These are phyloP conservation scores for Dendrobium nobile DNA, from an alignment of 106 monocot species.

Conservation along the genomic window DNA sequence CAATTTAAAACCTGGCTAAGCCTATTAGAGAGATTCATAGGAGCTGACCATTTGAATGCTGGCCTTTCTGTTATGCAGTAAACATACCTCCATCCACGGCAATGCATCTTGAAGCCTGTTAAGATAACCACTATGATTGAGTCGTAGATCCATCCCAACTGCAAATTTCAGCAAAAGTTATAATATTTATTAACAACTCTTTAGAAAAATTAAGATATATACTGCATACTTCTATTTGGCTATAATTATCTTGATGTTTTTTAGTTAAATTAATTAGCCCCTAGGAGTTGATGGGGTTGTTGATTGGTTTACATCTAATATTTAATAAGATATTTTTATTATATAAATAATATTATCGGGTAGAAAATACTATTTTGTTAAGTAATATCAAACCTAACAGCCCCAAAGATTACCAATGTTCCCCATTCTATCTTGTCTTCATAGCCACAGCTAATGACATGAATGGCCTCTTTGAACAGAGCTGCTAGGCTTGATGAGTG, in stretches of 20 bases:
- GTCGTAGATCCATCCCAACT: constrained; percentile 97
- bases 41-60: constrained; percentile 92
- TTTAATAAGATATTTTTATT: too few relatives aligned
- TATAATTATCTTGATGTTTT: too few relatives aligned
- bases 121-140: constrained; percentile 93
- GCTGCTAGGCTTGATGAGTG: constrained; percentile 84
- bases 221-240: too few relatives aligned
- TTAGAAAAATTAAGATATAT: too few relatives aligned
- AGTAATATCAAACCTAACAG: not conserved
- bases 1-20: constrained; percentile 89
- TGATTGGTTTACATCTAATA: too few relatives aligned
- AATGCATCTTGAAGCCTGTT: constrained; percentile 98
- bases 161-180: constrained; percentile 3
- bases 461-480: constrained; percentile 91
- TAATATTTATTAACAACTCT: too few relatives aligned
- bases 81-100: constrained; percentile 82
- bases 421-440: constrained; percentile 98
- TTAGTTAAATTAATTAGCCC: too few relatives aligned
- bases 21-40: constrained; percentile 86
- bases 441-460: constrained; percentile 95
- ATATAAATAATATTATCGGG: too few relatives aligned
- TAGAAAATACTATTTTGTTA: not conserved
- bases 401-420: constrained; percentile 39
- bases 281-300: too few relatives aligned
- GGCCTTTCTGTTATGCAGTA: constrained; percentile 92